These are phyloP conservation scores for Annulohypoxylon truncatum DNA, from an alignment of 2,329 filamentous ascomycete species.

Conservation along the genomic window DNA sequence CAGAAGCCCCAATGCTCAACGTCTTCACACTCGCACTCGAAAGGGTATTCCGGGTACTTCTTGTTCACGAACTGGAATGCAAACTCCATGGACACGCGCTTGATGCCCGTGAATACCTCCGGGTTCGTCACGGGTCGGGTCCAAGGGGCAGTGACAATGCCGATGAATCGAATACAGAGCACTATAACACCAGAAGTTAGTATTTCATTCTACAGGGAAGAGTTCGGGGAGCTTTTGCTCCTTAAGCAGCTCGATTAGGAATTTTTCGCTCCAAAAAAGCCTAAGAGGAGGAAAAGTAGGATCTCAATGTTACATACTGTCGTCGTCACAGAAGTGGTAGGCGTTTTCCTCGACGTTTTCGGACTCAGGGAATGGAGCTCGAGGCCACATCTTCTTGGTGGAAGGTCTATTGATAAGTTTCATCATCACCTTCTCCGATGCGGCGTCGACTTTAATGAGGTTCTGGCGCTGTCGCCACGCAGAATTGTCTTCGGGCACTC, in stretches of 20 bases:
- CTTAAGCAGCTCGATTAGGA: neutral
- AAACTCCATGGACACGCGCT: constrained; percentile 31
- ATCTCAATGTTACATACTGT: constrained; percentile 7
- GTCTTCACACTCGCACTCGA: too few species aligned
- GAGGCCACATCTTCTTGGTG: neutral
- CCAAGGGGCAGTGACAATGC: neutral
- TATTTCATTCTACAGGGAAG: neutral
- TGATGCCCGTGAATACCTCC: constrained; percentile 19
- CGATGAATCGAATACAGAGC: constrained; percentile 14
- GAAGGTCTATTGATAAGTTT: neutral
- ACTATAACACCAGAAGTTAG: constrained; percentile 7
- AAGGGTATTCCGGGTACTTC: too few species aligned
- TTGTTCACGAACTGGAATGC: neutral
- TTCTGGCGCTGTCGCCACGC: constrained; percentile 33
- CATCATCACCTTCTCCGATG: neutral
- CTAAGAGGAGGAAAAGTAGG: neutral
- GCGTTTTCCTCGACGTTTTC: neutral
- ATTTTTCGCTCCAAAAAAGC: neutral
- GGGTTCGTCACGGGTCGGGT: neutral
- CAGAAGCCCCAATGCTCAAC: too few species aligned
- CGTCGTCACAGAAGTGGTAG: constrained; percentile 2
- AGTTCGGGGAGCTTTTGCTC: neutral
- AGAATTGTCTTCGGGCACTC: too few species aligned
- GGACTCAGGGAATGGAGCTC: neutral
- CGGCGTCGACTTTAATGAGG: constrained; percentile 2